These are phyloP conservation scores for Monocercomonoides exilis DNA, from an alignment of 78 protist genomes.

Conservation along the genomic window DNA sequence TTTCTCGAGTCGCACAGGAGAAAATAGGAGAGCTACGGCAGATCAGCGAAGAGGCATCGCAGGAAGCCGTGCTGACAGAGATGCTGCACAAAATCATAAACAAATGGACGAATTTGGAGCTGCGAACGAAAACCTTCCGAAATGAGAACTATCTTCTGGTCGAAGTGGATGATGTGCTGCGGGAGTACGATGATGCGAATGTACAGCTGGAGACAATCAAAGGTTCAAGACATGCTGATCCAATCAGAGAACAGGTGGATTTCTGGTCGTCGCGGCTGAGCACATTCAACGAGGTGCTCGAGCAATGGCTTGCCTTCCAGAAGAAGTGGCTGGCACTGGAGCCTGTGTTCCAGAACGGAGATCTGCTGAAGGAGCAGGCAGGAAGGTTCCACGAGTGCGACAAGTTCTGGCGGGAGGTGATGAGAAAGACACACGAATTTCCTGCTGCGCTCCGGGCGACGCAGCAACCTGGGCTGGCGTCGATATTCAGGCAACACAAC, in stretches of 20 bases:
- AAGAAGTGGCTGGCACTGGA: slow-evolving; percentile 60
- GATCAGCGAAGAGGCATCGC: neutral
- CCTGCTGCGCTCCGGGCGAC: neutral
- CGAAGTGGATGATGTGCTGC: slow-evolving; percentile 40
- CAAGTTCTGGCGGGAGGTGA: slow-evolving; percentile 19
- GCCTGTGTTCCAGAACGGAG: slow-evolving; percentile 48
- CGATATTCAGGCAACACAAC: slow-evolving; percentile 6
- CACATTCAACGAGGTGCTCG: slow-evolving; percentile 29
- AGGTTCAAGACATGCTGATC: slow-evolving; percentile 40
- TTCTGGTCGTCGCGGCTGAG: slow-evolving; percentile 28
- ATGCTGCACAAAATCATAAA: neutral
- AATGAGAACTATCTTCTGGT: neutral
- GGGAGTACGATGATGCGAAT: slow-evolving; percentile 45
- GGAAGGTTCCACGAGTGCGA: slow-evolving; percentile 36
- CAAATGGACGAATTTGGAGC: neutral
- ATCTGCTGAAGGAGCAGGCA: slow-evolving; percentile 47
- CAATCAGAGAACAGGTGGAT: slow-evolving; percentile 8
- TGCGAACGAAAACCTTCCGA: neutral
- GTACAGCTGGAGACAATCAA: slow-evolving; percentile 40
- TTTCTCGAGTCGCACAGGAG: neutral
- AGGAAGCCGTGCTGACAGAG: neutral
- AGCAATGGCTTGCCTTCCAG: slow-evolving; percentile 56
- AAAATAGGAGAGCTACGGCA: neutral
- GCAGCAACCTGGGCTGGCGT: neutral
- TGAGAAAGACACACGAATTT: slow-evolving; percentile 3